Evolutionary conservation across 805 yeast genomes (phyloP), one percentile per base, ranked within the genome.

Genomic region (Myxozyma neglecta): DNA sequence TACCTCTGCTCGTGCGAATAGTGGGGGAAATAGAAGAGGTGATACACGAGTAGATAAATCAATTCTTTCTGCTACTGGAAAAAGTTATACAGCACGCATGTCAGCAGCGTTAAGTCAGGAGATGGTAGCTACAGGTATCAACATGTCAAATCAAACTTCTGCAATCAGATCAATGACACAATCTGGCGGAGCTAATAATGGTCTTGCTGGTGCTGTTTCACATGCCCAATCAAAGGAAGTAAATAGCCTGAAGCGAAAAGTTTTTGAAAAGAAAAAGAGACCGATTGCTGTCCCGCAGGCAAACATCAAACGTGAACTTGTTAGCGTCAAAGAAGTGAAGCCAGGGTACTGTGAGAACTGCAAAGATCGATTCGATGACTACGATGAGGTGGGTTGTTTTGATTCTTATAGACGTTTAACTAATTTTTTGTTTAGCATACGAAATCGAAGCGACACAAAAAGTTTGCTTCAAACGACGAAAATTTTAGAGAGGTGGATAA

Each of bases 341-440:
- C 68, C 93, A 0, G 97, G 97, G 0, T 92, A 89, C 74, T 93
- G 99, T 76, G 99, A 93, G 72, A 93, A 93, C 71, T 93, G 99
- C 75, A 80, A 93, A 29, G 88, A 87, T 62, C 86, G 86, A 71
- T 93, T 88, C 72, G 92, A 88, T 55, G 83, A 84, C 67, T 86
- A 91, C 70, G 89, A 85, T 32, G 89, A 84, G 57, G 62, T 59
- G 29, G 34, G 49, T 10, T 49, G 18, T 24, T 8, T 29, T 52
- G 10, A 10, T 32, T 20, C 36, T 45, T n/a, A n/a, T 39, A 18
- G 13, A 1, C 20, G 8, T 11, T 24, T 7, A 8, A 18, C 11
- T 11, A 3, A 36, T 16, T 3, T 32, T 5, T n/a, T 43, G 37
- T 20, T 8, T 24, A 59, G 60, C 99, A 93, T 72, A 82, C 90